Conservation (phyloP, 2,329 filamentous ascomycete species). For the Salinomyces thailandicus region DNA sequence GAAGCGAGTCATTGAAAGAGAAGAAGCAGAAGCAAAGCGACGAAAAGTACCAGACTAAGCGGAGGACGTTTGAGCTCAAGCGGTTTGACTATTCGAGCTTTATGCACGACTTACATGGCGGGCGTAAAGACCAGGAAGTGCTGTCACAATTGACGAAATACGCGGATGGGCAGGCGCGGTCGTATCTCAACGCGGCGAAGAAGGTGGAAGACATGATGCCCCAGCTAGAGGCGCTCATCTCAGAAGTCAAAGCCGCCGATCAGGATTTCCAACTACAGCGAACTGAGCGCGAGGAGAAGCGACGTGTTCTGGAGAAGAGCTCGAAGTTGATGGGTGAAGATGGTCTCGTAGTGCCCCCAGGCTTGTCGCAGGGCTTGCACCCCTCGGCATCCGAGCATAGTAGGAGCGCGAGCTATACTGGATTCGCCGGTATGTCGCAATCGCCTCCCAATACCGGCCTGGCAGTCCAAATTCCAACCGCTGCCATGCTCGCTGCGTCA, state of each 20-base stretch:
- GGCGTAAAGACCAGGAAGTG: constrained; percentile 96
- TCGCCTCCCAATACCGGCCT: constrained; percentile 19
- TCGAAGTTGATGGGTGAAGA: constrained; percentile 42
- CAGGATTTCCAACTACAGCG: constrained; percentile 95
- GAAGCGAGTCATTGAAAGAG: constrained; percentile 89
- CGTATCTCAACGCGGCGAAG: constrained; percentile 71
- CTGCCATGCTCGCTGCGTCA: constrained; percentile 16
- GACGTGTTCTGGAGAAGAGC: constrained; percentile 79
- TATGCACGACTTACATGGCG: constrained; percentile 97
- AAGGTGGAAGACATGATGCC: constrained; percentile 80
- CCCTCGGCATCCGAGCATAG: constrained; percentile 14
- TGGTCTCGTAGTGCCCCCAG: constrained; percentile 17
- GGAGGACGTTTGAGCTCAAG: constrained; percentile 90
- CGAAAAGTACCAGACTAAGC: constrained; percentile 88
- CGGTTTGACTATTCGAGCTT: constrained; percentile 98
- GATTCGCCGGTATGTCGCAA: constrained; percentile 14
- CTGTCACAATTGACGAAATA: constrained; percentile 89
- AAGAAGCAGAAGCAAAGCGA: constrained; percentile 95
- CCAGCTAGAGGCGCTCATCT: constrained; percentile 76
- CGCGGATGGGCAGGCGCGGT: constrained; percentile 77
- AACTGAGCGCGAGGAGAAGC: constrained; percentile 91
- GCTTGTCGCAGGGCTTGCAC: constrained; percentile 17
- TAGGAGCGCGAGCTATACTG: constrained; percentile 16
- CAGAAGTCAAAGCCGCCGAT: constrained; percentile 84
- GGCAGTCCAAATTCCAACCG: constrained; percentile 15